Conservation (phyloP, 148 eudicot species). For the Pharnaceum exiguum region DNA sequence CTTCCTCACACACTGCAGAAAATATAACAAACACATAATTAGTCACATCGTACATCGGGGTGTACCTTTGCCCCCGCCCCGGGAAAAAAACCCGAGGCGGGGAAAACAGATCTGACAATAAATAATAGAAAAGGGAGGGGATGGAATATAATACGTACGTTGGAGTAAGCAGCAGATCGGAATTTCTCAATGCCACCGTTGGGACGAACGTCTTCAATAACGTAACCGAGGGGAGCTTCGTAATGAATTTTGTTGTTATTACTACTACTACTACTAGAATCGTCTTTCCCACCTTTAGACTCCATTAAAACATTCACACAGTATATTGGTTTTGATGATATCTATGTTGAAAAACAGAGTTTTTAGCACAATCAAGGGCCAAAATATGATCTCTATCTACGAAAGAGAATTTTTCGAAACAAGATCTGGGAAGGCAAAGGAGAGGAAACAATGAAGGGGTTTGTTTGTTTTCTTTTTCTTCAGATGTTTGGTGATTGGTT, state of each 20-base stretch:
- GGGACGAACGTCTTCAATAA: constrained; percentile 73
- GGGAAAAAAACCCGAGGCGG: background rate
- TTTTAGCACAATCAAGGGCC: too few relatives aligned
- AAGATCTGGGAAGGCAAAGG: too few relatives aligned
- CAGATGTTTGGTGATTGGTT: background rate
- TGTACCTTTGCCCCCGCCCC: background rate
- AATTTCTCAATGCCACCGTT: constrained; percentile 64
- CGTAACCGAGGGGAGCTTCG: constrained; percentile 75
- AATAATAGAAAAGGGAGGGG: background rate
- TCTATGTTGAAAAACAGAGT: too few relatives aligned
- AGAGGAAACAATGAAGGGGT: too few relatives aligned
- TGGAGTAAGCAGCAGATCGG: constrained; percentile 77
- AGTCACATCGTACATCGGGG: too few relatives aligned
- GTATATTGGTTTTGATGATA: too few relatives aligned
- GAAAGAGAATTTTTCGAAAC: too few relatives aligned
- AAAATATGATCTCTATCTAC: too few relatives aligned
- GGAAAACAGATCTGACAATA: background rate
- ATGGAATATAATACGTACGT: constrained; percentile 24
- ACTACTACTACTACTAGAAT: constrained; percentile 32
- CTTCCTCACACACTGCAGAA: constrained; percentile 19
- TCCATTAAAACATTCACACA: constrained; percentile 35
- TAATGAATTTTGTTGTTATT: constrained; percentile 37
- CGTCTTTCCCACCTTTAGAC: constrained; percentile 37
- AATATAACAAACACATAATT: too few relatives aligned
- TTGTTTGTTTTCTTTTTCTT: too few relatives aligned